Base-by-base conservation (phyloP, 108 stramenopile genomes). In the Conticribra weissflogii region DNA sequence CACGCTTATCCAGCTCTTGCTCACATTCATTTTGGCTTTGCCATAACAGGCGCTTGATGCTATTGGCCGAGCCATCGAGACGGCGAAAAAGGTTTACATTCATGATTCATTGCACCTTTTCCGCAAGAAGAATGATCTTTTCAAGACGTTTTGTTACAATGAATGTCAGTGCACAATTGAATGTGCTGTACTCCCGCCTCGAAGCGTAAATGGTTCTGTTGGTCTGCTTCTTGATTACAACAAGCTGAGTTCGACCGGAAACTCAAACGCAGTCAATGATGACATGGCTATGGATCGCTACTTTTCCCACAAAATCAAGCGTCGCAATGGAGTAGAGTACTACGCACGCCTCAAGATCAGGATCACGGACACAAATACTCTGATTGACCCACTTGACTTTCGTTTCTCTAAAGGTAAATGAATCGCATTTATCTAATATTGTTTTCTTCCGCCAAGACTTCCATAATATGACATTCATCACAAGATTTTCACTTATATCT, bases 371-470 rank as follows among this genome's bases (percentile, higher is more conserved):
- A 66, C 54, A n/a, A 12, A 32, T 27, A 28, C 30, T 1, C 22
- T 25, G 15, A 33, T 74, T 24, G 64, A 74, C 41, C 72, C 72
- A 25, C 63, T 74, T 59, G 72, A 74, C 31, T 62, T 74, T 27
- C 68, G 68, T 27, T 70, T 59, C 50, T 31, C 51, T 32, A 52
- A 66, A 27, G 59, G 57, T 66, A 44, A 24, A 46, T 16, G 21
- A 25, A 1, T 15, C 25, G 1, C 23, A 19, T 29, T 53, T 15
- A 2, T 22, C 18, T 14, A 3, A 30, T 16, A n/a, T 48, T 54
- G 8, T 21, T 24, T 21, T n/a, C 15, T 54, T 41, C 25, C 16
- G 18, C 23, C 25, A 15, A 30, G 25, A n/a, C 3, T 12, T 24
- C 29, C 31, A 34, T 29, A 19, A 3, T 30, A 15, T 32, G 30